Evolutionary conservation across 2,329 filamentous ascomycete genomes (phyloP), one percentile per base, ranked within the genome.

Genomic region (Uncinocarpus reesii): DNA sequence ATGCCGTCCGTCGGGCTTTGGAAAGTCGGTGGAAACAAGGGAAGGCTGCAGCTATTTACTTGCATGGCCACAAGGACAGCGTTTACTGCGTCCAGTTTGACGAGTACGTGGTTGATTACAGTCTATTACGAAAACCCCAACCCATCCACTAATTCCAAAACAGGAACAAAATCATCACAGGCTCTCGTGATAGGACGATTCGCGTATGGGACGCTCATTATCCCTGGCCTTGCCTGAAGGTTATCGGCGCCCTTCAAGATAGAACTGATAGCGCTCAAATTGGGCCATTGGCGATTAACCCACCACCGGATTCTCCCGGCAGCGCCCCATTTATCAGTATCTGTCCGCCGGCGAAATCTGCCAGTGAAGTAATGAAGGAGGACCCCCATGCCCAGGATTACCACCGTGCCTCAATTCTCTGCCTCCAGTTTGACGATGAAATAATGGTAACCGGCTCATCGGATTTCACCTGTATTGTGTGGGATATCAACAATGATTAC

Each of bases 51-150:
- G 83, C 87, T 0, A 80, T 94, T 48, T 96, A 95, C 65, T 76
- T 98, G 18, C 87, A 92, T 58, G 92, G 92, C 1, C 92, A 98
- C 64, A 81, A 82, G 21, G 92, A 98, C 65, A 95, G 88, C 56
- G 93, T 98, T 49, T 98, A 98, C 69, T 98, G 92, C 66, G 79
- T 94, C 49, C 92, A 98, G 62, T 98, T 96, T 63, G 92, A 98
- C 64, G 90, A 96, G 83, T 88, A 76, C 58, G 82, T 72, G 31
- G n/a, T n/a, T n/a, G n/a, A n/a, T n/a, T n/a, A 20, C 24, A 21
- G 18, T 32, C 24, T 26, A 32, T 29, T n/a, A 35, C 5, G 35
- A 37, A 7, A 47, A 28, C 29, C 2, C 20, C 6, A 21, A 24
- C 13, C 15, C 15, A 11, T n/a, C 16, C 4, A 36, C 36, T 50